phyloP scores from a whole-genome alignment of 768 basidiomycete species.

The Glaciozyma antarctica region DNA sequence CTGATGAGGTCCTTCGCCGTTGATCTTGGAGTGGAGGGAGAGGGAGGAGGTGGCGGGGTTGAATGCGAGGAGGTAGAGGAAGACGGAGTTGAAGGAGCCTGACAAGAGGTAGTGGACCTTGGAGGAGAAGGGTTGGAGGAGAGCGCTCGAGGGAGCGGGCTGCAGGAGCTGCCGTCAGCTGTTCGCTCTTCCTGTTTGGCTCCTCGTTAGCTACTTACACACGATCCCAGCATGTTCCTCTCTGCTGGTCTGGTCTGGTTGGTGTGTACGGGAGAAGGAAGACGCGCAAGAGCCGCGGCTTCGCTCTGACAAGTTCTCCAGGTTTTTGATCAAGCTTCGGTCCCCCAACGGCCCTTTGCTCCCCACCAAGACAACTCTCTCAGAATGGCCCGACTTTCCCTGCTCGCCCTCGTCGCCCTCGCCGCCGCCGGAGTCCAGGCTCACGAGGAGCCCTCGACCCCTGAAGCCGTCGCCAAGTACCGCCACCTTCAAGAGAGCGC shows the following conservation, averaged over 20 bases:
- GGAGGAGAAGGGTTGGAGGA: neutral
- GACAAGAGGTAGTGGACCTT: slow-evolving; percentile 23
- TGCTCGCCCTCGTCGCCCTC: neutral
- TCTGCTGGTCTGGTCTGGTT: neutral
- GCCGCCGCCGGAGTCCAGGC: neutral
- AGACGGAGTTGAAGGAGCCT: slow-evolving; percentile 36
- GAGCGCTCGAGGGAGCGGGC: neutral
- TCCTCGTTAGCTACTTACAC: neutral
- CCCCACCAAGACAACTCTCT: neutral
- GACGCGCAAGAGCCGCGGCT: neutral
- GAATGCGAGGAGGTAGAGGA: slow-evolving; percentile 37
- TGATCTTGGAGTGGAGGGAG: slow-evolving; percentile 11
- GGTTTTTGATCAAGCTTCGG: neutral
- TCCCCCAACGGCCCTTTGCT: neutral
- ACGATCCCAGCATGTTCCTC: neutral
- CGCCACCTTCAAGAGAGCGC: slow-evolving; percentile 31
- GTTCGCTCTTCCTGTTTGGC: neutral
- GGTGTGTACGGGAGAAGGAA: neutral
- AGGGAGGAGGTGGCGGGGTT: slow-evolving; percentile 21
- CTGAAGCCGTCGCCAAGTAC: slow-evolving; percentile 32
- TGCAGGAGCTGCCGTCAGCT: neutral
- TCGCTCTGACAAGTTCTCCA: neutral
- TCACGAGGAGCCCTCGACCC: slow-evolving; percentile 18
- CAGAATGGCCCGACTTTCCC: neutral
- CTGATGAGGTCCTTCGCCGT: slow-evolving; percentile 36